Percentiles rank a stretch among this genome's conserved stretches.
Conservation (phyloP, 1,284 basidiomycete genomes). For the Trametes polyzona region DNA sequence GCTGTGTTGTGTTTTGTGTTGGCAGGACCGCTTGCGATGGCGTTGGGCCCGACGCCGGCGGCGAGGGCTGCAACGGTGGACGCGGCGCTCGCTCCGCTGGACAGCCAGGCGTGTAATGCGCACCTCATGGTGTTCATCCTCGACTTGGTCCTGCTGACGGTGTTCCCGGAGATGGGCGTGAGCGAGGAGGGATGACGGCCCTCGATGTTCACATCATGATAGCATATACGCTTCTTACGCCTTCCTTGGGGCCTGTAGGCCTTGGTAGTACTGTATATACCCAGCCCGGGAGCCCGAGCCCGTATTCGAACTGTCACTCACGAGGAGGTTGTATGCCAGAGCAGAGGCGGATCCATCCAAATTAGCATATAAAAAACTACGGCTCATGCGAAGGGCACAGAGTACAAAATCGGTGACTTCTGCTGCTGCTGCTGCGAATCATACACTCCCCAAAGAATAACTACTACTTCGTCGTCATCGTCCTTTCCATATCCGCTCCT, state of each 20-base stretch:
- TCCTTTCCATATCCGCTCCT: background rate
- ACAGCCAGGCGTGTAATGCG: constrained; percentile 61
- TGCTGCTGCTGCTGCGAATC: too few species aligned
- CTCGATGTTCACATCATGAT: background rate
- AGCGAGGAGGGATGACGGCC: constrained; percentile 20
- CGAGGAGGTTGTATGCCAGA: too few species aligned
- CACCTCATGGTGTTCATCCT: constrained; percentile 68
- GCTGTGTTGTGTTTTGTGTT: background rate
- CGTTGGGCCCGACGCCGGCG: constrained; percentile 52
- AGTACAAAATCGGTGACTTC: constrained; percentile 13
- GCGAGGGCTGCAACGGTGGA: constrained; percentile 46
- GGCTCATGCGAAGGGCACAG: constrained; percentile 4
- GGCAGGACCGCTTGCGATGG: constrained; percentile 40
- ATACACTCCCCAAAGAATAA: constrained; percentile 8
- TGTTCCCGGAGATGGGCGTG: constrained; percentile 69
- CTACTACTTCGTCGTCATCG: background rate
- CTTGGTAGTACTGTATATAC: background rate
- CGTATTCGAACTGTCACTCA: too few species aligned
- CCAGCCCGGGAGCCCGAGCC: too few species aligned
- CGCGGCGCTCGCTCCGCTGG: constrained; percentile 60
- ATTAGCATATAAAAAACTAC: constrained; percentile 21
- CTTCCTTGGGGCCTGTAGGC: too few species aligned
- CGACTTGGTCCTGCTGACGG: constrained; percentile 59
- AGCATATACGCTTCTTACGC: too few species aligned
- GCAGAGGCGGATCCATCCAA: constrained; percentile 2